phyloP scores from a whole-genome alignment of 1,139 yeast species.

The Wickerhamiella pararugosa region DNA sequence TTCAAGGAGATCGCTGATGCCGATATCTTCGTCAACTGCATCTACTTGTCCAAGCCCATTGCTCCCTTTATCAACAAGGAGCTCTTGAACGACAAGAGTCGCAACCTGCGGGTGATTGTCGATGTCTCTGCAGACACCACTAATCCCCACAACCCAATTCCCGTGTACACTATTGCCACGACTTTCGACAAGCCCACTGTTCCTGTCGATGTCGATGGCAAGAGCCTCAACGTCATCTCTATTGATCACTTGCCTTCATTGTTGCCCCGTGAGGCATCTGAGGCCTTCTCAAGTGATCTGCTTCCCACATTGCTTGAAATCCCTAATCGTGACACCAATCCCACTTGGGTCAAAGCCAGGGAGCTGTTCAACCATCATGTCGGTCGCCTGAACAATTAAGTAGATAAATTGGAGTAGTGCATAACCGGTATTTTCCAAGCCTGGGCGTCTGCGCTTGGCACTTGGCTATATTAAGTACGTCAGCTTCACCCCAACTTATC shows the following conservation, averaged over 20 bases:
- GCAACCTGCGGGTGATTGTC: constrained; percentile 81
- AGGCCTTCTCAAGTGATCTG: constrained; percentile 70
- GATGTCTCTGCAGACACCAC: constrained; percentile 98
- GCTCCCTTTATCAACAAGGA: constrained; percentile 76
- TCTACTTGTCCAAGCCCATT: constrained; percentile 82
- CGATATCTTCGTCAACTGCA: constrained; percentile 89
- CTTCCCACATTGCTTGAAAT: constrained; percentile 76
- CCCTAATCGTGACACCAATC: constrained; percentile 65
- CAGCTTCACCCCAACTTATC: not conserved
- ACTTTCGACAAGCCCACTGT: constrained; percentile 87
- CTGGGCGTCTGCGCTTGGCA: too few species aligned
- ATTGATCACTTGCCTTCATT: constrained; percentile 93
- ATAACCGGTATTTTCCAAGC: too few species aligned
- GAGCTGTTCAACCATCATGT: constrained; percentile 71
- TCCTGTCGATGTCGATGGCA: constrained; percentile 61
- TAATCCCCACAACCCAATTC: constrained; percentile 94
- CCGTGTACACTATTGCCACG: constrained; percentile 80
- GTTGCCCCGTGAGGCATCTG: constrained; percentile 94
- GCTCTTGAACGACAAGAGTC: constrained; percentile 42
- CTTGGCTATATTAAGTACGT: not conserved
- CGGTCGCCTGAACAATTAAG: constrained; percentile 16
- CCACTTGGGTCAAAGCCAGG: constrained; percentile 87
- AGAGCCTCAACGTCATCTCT: constrained; percentile 71
- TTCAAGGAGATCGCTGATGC: constrained; percentile 76
- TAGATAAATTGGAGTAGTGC: too few species aligned